Evolutionary conservation across 345 rosid species (phyloP).

Genomic region (Tarenaya hassleriana): DNA sequence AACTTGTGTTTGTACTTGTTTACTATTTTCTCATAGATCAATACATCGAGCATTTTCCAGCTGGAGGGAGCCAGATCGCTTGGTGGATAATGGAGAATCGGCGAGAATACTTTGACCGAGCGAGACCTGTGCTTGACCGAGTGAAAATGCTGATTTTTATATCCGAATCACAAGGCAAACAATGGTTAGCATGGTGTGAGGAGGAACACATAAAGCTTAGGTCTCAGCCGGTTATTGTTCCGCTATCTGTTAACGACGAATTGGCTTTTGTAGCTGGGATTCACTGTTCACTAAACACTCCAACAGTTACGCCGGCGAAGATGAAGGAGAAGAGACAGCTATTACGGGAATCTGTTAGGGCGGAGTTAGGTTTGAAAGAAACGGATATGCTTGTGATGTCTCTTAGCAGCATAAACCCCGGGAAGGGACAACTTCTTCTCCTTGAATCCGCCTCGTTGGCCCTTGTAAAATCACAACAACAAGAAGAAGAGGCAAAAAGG

Average conservation of each 20-base stretch:
- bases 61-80: conserved; percentile 90
- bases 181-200: conserved; percentile 88
- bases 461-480: conserved; percentile 35
- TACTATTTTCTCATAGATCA: conserved; percentile 51
- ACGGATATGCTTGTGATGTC: conserved; percentile 82
- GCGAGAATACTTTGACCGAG: conserved; percentile 80
- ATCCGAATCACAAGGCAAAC: conserved; percentile 74
- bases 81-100: conserved; percentile 99
- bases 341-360: conserved; percentile 62
- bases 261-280: conserved; percentile 90
- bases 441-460: conserved; percentile 55
- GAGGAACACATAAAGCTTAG: conserved; percentile 78
- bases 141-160: conserved; percentile 81
- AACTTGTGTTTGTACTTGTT: neutral
- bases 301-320: conserved; percentile 44
- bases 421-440: conserved; percentile 86
- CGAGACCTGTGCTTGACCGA: conserved; percentile 63
- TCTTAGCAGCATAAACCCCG: conserved; percentile 87
- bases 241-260: conserved; percentile 86
- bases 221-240: conserved; percentile 72
- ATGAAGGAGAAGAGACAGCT: conserved; percentile 56
- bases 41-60: conserved; percentile 73
- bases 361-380: conserved; percentile 70
- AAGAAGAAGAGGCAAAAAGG: conserved; percentile 23
- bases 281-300: conserved; percentile 65